Base-by-base conservation (phyloP, 192 early-diverging fungal genomes). In the Gamsiella multidivaricata region DNA sequence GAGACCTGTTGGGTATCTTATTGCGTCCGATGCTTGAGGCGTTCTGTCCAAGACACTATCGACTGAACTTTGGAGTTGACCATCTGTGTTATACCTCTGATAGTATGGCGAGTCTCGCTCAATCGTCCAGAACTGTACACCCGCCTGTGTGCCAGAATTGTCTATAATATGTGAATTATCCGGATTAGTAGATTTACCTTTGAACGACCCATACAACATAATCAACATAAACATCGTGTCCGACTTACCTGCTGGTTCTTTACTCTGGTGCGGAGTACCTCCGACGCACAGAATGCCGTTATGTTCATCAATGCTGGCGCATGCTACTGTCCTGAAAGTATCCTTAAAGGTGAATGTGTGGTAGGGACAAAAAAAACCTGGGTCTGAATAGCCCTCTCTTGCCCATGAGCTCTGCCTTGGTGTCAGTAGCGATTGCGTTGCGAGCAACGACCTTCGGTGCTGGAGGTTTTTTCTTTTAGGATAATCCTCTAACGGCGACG, bases 301-400 rank as follows among this genome's bases (percentile, higher is more conserved):
- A 12, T 52, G 31, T 12, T 65, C 61, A 59, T 87, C 83, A 0
- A 86, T 53, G 14, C 64, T 72, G 0, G 84, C 84, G 18, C 83
- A 79, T 8, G 74, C 76, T 25, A 85, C 70, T 17, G 78, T 82
- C 36, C 70, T 34, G 46, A 83, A 73, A 83, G 83, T 85, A 31
- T 58, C 42, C 6, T 69, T 54, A 57, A 88, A 85, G 11, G 65
- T 80, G 55, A 80, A 84, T 62, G 83, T 85, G 51, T 88, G 87
- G 43, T 85, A 80, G 29, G 76, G 82, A 28, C 59, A 56, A 46
- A 88, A 81, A n/a, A 56, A 76, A 2, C 84, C 85, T 22, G 81
- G 80, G 50, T 73, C 85, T 17, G 69, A 69, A 25, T 59, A 51
- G 41, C 85, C 80, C 54, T 88, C 86, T 15, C 86, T 65, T 39